A percentile compares a stretch with the other conserved stretches of the same genome.
These are phyloP conservation scores for Phytophthora capsici DNA, from an alignment of 352 stramenopile genomes.

Conservation along the genomic window DNA sequence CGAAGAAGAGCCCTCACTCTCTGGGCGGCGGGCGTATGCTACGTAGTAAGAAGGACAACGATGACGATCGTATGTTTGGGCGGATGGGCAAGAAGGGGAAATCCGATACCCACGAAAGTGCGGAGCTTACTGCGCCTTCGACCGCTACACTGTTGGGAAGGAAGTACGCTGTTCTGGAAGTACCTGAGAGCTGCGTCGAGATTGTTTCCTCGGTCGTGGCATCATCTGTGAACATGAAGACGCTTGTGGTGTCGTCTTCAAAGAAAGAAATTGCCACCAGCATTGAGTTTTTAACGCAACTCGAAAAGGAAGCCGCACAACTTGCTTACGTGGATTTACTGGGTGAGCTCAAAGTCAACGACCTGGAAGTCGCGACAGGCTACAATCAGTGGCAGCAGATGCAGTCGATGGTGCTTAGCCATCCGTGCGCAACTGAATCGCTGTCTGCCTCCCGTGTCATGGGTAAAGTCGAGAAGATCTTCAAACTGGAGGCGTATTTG, in stretches of 20 bases:
- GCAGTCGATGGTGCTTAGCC: conserved; percentile 54
- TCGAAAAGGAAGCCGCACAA: conserved; percentile 73
- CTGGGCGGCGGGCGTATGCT: conserved; percentile 48
- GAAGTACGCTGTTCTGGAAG: conserved; percentile 73
- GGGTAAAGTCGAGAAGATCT: conserved; percentile 75
- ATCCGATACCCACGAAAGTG: conserved; percentile 41
- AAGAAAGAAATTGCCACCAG: conserved; percentile 78
- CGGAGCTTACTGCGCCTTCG: conserved; percentile 57
- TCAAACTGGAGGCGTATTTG: conserved; percentile 76
- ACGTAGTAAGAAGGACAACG: conserved; percentile 59
- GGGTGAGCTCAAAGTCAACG: conserved; percentile 79
- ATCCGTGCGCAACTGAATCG: conserved; percentile 52
- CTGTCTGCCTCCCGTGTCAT: conserved; percentile 57
- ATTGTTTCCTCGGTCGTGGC: conserved; percentile 58
- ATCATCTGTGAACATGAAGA: conserved; percentile 62
- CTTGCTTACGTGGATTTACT: conserved; percentile 74
- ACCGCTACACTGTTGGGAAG: conserved; percentile 68
- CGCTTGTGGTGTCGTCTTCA: conserved; percentile 63
- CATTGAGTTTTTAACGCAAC: conserved; percentile 73
- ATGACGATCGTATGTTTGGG: conserved; percentile 58
- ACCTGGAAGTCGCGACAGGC: conserved; percentile 75
- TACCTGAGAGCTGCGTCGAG: conserved; percentile 83
- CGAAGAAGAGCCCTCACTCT: conserved; percentile 21
- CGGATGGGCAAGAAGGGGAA: conserved; percentile 38
- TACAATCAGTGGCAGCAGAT: conserved; percentile 71